These are phyloP conservation scores for Waltergamsia citrina DNA, from an alignment of 2,329 filamentous ascomycete genomes.

Conservation along the genomic window DNA sequence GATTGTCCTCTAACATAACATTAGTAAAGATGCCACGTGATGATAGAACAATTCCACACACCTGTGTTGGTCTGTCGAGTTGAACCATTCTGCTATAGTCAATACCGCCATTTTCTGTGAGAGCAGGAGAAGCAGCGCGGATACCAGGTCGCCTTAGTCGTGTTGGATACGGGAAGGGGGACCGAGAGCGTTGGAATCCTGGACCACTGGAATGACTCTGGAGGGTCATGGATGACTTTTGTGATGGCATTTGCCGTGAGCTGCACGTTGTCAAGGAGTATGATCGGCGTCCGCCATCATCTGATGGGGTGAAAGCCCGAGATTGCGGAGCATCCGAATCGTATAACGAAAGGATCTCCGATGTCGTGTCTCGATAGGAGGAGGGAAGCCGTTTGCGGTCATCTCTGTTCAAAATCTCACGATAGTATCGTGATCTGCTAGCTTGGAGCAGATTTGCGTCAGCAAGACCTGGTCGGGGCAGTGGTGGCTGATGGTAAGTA, in stretches of 20 bases:
- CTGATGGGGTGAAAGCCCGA: slow-evolving; percentile 27
- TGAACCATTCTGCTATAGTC: slow-evolving; percentile 42
- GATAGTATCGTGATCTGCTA: slow-evolving; percentile 19
- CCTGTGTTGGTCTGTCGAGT: too few species aligned
- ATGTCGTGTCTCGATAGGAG: slow-evolving; percentile 38
- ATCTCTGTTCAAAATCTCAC: slow-evolving; percentile 14
- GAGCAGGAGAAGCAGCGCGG: slow-evolving; percentile 36
- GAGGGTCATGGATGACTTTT: slow-evolving; percentile 36
- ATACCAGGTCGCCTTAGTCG: slow-evolving; percentile 44
- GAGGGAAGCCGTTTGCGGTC: slow-evolving; percentile 34
- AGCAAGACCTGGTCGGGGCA: slow-evolving; percentile 16
- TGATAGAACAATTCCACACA: too few species aligned
- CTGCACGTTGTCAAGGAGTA: slow-evolving; percentile 46
- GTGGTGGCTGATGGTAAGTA: slow-evolving; percentile 16
- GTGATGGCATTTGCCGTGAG: slow-evolving; percentile 34
- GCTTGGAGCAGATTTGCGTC: slow-evolving; percentile 16
- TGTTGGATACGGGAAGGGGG: slow-evolving; percentile 49
- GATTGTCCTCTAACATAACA: slow-evolving; percentile 37
- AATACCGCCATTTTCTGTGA: slow-evolving; percentile 34
- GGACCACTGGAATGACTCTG: slow-evolving; percentile 33
- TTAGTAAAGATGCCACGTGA: too few species aligned
- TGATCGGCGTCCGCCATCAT: slow-evolving; percentile 37
- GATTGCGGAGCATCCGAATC: slow-evolving; percentile 39
- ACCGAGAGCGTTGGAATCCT: slow-evolving; percentile 41
- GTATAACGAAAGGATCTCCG: slow-evolving; percentile 48